Conservation (phyloP, 2,329 filamentous ascomycete species). For the Penicillium oxalicum region DNA sequence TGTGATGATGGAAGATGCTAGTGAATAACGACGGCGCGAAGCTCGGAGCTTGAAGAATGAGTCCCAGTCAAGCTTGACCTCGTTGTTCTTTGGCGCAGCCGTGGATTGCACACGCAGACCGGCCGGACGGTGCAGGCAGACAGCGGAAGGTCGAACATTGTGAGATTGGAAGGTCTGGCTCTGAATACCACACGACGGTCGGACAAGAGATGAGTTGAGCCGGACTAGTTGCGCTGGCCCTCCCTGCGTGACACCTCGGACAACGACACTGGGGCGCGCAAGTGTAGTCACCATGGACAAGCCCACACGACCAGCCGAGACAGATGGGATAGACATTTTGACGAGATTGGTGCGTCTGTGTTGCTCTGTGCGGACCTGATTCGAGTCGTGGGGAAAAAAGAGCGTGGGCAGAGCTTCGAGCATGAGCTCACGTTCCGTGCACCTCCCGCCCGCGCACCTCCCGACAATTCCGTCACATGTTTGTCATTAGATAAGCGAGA, state of each 20-base stretch:
- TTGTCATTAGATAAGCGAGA: too few species aligned
- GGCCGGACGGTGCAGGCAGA: conserved; percentile 4
- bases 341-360: conserved; percentile 24
- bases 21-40: conserved; percentile 74
- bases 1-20: conserved; percentile 66
- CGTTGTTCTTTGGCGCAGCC: conserved; percentile 26
- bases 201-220: conserved; percentile 15
- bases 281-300: conserved; percentile 21
- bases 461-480: too few species aligned
- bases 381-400: background rate
- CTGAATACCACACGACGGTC: conserved; percentile 12
- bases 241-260: conserved; percentile 13
- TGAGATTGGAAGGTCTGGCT: conserved; percentile 12
- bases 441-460: too few species aligned
- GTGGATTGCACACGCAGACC: conserved; percentile 27
- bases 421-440: too few species aligned
- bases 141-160: conserved; percentile 4
- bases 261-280: conserved; percentile 15
- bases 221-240: conserved; percentile 23
- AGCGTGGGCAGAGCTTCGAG: background rate
- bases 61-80: conserved; percentile 69
- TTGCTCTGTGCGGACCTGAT: background rate
- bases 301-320: conserved; percentile 25
- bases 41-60: conserved; percentile 87
- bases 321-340: conserved; percentile 30